Base-by-base conservation (phyloP, 2,329 filamentous ascomycete genomes). In the Exophiala mesophila region DNA sequence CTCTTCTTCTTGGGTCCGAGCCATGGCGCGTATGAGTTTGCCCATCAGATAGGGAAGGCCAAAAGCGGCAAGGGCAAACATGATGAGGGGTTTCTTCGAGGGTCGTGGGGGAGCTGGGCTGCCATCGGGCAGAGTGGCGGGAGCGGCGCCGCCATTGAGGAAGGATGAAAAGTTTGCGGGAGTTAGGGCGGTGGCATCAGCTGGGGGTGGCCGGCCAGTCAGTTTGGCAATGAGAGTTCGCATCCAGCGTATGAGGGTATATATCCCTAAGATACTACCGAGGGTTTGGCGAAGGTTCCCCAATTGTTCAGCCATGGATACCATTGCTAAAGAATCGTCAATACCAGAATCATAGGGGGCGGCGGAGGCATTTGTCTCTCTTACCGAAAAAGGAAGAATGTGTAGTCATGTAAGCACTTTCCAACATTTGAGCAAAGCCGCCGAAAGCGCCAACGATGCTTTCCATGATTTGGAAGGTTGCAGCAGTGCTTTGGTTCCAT, bases 401-500 rank as follows among this genome's bases (percentile, higher is more conserved):
- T 0, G 92, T 98, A 20, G 94, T 92, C 94, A 98, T 98, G 59
- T 96, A 98, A 8, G 92, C 97, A 71, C 92, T 97, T 69, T 98
- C 92, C 19, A 98, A 76, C 92, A 98, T 98, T 71, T 98, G 92
- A 9, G 94, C 88, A 62, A 98, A 97, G 0, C 94, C 92, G 15
- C 89, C 89, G 71, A 98, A 98, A 2, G 92, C 89, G 17, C 88
- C 87, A 10, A 98, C 92, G 44, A 98, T 85, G 56, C 89, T 92
- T 69, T 98, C 92, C 38, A 98, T 88, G 76, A 98, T 88, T 72
- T 97, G 92, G 61, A 98, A 98, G 0, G 92, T 98, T 8, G 90
- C 87, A 57, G 92, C 86, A 0, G 94, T 98, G 70, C 85, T 92
- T 65, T 94, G 89, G 62, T 82, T 87, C 72, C 97, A 96, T 39